These are phyloP conservation scores for Stephanodiscus triporus DNA, from an alignment of 108 stramenopile species.

Conservation along the genomic window DNA sequence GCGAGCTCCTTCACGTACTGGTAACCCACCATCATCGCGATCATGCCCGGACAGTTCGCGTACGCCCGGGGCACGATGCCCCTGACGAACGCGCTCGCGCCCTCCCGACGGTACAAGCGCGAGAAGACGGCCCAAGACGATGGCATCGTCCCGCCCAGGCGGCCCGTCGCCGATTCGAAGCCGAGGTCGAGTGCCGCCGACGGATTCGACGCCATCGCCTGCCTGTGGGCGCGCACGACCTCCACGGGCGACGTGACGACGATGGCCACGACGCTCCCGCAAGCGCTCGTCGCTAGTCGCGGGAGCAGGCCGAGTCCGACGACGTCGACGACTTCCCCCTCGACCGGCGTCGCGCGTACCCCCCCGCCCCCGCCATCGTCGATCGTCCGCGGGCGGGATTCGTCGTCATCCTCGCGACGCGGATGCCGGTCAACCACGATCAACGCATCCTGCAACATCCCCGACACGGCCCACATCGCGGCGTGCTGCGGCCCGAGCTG, in stretches of 20 bases:
- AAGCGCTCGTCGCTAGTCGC: not conserved
- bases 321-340: not conserved
- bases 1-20: slow-evolving; percentile 9
- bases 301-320: not conserved
- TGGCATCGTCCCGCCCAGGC: not conserved
- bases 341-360: not conserved
- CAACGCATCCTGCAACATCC: not conserved
- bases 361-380: not conserved
- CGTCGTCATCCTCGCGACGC: not conserved
- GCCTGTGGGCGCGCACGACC: not conserved
- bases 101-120: not conserved
- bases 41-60: slow-evolving; percentile 8
- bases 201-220: not conserved
- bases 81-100: not conserved
- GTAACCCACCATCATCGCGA: slow-evolving; percentile 10
- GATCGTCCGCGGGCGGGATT: too few species aligned
- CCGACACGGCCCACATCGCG: slow-evolving; percentile 4
- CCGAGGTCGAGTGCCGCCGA: too few species aligned
- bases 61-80: slow-evolving; percentile 1
- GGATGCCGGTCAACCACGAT: not conserved
- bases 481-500: slow-evolving; percentile 6
- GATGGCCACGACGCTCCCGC: slow-evolving; percentile 1
- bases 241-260: slow-evolving; percentile 2
- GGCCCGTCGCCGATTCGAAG: too few species aligned
- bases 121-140: not conserved